Conservation (phyloP, 805 yeast genomes). For the Pichia cabralensis region DNA sequence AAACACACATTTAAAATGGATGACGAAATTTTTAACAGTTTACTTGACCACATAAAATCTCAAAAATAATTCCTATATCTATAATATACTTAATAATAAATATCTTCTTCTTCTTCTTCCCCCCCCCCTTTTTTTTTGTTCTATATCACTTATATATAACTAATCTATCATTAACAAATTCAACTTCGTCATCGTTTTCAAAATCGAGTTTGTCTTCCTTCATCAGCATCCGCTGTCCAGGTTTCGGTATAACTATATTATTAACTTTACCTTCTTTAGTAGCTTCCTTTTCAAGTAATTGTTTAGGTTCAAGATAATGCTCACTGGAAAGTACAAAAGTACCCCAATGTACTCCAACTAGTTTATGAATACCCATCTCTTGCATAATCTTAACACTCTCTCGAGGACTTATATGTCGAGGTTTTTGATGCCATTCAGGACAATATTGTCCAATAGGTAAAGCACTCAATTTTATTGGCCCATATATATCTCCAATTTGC, state of each 20-base stretch:
- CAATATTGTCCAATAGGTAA: conserved; percentile 93
- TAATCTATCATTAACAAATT: conserved; percentile 10
- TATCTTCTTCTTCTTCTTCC: not conserved
- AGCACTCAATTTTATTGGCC: conserved; percentile 57
- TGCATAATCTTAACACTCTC: conserved; percentile 64
- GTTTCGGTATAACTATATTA: conserved; percentile 53
- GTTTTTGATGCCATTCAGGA: conserved; percentile 89
- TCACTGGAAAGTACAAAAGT: conserved; percentile 87
- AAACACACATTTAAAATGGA: conserved; percentile 62
- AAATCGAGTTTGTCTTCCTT: conserved; percentile 6
- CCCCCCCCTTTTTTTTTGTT: not conserved
- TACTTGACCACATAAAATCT: too few relatives aligned
- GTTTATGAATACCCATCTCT: conserved; percentile 48
- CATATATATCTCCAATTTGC: conserved; percentile 54
- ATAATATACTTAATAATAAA: not conserved
- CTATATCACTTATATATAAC: conserved; percentile 11
- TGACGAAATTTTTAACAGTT: conserved; percentile 44
- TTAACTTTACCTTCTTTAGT: conserved; percentile 25
- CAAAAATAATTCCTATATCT: too few relatives aligned
- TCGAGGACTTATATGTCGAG: conserved; percentile 76
- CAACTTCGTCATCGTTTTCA: conserved; percentile 4
- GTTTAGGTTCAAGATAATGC: conserved; percentile 76
- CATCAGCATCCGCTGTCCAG: conserved; percentile 39
- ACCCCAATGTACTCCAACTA: conserved; percentile 95
- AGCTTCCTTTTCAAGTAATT: conserved; percentile 43